Percentiles rank a stretch among this genome's conserved stretches.
Evolutionary conservation across 2,329 filamentous ascomycete genomes (phyloP).

Genomic region (Magnaporthiopsis incrustans): DNA sequence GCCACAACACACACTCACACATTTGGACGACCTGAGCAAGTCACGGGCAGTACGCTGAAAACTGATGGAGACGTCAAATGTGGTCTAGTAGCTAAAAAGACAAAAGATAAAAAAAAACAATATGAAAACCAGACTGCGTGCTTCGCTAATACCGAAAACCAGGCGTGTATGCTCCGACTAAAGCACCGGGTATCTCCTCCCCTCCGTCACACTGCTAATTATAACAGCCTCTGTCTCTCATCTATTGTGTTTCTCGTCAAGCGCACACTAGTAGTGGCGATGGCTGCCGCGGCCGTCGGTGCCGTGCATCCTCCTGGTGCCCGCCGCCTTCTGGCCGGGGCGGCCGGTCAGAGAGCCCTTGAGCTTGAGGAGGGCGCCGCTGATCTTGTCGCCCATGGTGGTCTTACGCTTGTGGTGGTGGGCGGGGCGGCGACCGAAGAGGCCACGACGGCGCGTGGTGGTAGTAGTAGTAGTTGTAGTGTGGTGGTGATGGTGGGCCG

Average conservation of each 20-base stretch:
- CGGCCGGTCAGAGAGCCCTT: slow-evolving; percentile 60
- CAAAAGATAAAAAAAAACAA: too few species aligned
- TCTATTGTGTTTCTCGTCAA: neutral
- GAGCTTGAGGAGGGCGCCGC: slow-evolving; percentile 65
- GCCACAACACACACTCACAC: too few species aligned
- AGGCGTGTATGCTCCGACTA: neutral
- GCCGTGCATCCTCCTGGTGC: slow-evolving; percentile 64
- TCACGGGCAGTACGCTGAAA: too few species aligned
- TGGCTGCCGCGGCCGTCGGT: slow-evolving; percentile 59
- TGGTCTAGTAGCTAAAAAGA: too few species aligned
- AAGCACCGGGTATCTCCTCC: neutral
- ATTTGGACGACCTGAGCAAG: too few species aligned
- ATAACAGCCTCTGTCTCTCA: neutral
- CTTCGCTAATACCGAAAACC: neutral
- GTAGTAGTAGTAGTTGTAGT: slow-evolving; percentile 8
- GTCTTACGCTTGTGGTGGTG: slow-evolving; percentile 62
- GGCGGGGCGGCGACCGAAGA: slow-evolving; percentile 7
- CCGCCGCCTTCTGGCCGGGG: slow-evolving; percentile 68
- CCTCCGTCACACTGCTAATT: neutral
- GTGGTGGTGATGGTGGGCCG: slow-evolving; percentile 3
- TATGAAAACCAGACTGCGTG: too few species aligned
- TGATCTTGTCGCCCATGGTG: slow-evolving; percentile 68
- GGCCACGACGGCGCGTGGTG: slow-evolving; percentile 1
- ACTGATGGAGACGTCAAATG: too few species aligned
- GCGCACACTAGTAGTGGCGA: neutral